Conservation (phyloP, 192 early-diverging fungal species). For the Backusella tuberculispora region DNA sequence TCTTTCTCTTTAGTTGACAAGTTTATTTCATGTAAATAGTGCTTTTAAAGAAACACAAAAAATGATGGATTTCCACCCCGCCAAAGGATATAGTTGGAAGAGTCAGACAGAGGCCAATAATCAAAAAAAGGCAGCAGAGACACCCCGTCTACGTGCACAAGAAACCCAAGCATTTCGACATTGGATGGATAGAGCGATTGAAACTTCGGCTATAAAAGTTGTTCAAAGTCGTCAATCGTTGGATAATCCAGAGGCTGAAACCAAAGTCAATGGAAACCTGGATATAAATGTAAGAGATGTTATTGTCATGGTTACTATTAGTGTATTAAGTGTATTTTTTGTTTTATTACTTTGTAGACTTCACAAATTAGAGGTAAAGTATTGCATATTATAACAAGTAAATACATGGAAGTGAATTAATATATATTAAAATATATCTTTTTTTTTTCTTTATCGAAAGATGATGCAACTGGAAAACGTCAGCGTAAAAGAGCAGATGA, state of each 20-base stretch:
- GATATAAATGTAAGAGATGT: not conserved
- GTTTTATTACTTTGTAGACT: not conserved
- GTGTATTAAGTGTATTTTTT: not conserved
- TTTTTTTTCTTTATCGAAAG: conserved; percentile 11
- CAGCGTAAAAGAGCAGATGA: conserved; percentile 34
- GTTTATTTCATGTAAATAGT: conserved; percentile 53
- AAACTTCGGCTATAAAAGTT: conserved; percentile 31
- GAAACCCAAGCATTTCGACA: conserved; percentile 37
- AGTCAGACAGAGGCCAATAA: conserved; percentile 8
- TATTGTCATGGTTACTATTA: not conserved
- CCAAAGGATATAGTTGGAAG: conserved; percentile 64
- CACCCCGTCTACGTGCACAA: conserved; percentile 28
- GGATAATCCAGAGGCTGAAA: conserved; percentile 24
- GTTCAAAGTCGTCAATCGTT: conserved; percentile 21
- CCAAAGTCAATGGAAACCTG: conserved; percentile 6
- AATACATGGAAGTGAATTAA: not conserved
- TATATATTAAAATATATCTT: not conserved
- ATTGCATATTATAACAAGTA: not conserved
- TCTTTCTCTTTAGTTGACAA: conserved; percentile 48
- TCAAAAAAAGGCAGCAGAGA: not conserved
- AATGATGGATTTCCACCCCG: conserved; percentile 60
- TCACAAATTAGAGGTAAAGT: conserved; percentile 9
- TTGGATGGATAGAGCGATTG: conserved; percentile 40
- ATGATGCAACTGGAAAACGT: conserved; percentile 26
- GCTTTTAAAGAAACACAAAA: conserved; percentile 59